Percentiles rank a stretch among this genome's conserved stretches.
phyloP scores from a whole-genome alignment of 805 yeast species.

The Lachancea waltii region DNA sequence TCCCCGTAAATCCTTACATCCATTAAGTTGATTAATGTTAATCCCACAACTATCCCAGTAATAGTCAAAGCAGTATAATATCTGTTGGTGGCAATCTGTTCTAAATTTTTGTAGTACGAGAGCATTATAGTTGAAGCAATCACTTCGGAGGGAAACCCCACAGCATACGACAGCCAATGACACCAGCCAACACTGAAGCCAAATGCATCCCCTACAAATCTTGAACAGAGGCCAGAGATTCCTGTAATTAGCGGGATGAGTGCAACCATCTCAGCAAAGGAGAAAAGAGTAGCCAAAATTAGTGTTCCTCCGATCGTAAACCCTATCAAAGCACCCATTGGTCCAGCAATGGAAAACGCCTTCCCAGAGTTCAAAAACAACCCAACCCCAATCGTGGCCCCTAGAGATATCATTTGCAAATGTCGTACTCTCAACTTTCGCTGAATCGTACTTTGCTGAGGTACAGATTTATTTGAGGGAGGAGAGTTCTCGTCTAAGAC shows the following conservation, averaged over 20 bases:
- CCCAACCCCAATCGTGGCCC: constrained; percentile 78
- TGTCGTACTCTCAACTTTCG: constrained; percentile 60
- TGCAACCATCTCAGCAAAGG: constrained; percentile 79
- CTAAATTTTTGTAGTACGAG: constrained; percentile 53
- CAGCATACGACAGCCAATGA: constrained; percentile 65
- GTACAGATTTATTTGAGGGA: background rate
- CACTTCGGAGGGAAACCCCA: constrained; percentile 73
- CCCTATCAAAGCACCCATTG: constrained; percentile 67
- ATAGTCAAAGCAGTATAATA: constrained; percentile 51
- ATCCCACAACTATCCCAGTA: constrained; percentile 43
- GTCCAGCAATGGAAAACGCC: constrained; percentile 68
- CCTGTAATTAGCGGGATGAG: constrained; percentile 75
- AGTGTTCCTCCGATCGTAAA: constrained; percentile 57
- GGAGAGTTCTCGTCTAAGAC: background rate
- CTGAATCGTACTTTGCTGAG: constrained; percentile 32
- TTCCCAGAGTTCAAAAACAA: constrained; percentile 63
- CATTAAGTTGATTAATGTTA: constrained; percentile 48
- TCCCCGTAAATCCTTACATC: constrained; percentile 74
- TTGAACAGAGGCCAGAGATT: constrained; percentile 63
- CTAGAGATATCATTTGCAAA: constrained; percentile 70
- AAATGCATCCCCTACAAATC: constrained; percentile 73
- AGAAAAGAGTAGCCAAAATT: constrained; percentile 61
- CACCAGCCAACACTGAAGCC: constrained; percentile 70
- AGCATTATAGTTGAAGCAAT: constrained; percentile 76
- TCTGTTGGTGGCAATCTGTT: constrained; percentile 40